phyloP scores from a whole-genome alignment of 306 rosid genomes.

The Prunus mongolica region DNA sequence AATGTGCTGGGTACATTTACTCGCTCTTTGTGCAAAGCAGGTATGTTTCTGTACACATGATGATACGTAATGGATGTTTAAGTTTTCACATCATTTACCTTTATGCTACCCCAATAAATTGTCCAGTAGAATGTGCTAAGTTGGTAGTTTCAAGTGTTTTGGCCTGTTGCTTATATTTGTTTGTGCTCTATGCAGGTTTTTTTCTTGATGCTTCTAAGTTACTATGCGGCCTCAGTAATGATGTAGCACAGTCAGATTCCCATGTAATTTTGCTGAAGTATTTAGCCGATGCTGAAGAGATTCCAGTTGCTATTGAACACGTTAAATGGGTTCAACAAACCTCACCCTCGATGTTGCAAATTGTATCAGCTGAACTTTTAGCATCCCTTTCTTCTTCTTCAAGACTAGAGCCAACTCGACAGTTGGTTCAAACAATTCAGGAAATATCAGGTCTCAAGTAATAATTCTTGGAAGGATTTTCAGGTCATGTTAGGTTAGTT shows the following conservation, averaged over 20 bases:
- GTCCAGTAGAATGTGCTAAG: not conserved
- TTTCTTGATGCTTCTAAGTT: slow-evolving; percentile 57
- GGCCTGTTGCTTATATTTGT: slow-evolving; percentile 4
- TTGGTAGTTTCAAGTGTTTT: not conserved
- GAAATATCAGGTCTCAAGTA: slow-evolving; percentile 23
- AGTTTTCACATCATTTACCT: not conserved
- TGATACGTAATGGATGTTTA: not conserved
- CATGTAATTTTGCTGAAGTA: slow-evolving; percentile 63
- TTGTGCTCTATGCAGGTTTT: slow-evolving; percentile 50
- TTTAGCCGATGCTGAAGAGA: slow-evolving; percentile 57
- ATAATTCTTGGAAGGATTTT: not conserved
- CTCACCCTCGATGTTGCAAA: slow-evolving; percentile 48
- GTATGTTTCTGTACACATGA: slow-evolving; percentile 33
- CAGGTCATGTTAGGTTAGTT: not conserved
- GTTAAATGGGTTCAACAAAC: slow-evolving; percentile 49
- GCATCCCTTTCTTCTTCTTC: slow-evolving; percentile 60
- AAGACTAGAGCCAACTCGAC: slow-evolving; percentile 43
- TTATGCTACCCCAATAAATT: not conserved
- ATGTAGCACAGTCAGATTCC: slow-evolving; percentile 37
- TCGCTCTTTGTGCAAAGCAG: slow-evolving; percentile 57
- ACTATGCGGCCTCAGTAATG: slow-evolving; percentile 43
- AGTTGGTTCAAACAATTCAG: slow-evolving; percentile 50
- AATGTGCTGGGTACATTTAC: slow-evolving; percentile 46
- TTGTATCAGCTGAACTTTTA: slow-evolving; percentile 47
- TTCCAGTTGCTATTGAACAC: slow-evolving; percentile 55